Percentiles rank a stretch among this genome's conserved stretches.
Conservation (phyloP, 106 monocot species). For the Dactylorhiza incarnata region DNA sequence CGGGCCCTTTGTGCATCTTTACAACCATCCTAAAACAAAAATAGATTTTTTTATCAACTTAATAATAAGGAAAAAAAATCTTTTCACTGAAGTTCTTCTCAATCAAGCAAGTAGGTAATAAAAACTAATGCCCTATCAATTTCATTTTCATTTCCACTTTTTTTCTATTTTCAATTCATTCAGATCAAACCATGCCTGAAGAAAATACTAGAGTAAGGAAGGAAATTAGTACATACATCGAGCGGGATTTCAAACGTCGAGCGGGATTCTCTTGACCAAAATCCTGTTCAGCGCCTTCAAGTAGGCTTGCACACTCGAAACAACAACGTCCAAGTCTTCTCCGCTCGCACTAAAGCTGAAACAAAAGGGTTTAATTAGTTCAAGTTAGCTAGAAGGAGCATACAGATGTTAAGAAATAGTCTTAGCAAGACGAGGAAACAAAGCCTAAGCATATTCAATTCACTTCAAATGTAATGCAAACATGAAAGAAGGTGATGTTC, state of each 20-base stretch:
- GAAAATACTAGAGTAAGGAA: too few species aligned
- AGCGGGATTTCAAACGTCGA: not conserved
- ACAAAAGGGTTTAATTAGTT: not conserved
- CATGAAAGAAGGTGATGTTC: not conserved
- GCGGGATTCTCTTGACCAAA: not conserved
- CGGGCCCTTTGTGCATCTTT: too few species aligned
- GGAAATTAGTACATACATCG: not conserved
- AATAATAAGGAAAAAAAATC: too few species aligned
- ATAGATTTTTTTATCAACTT: too few species aligned
- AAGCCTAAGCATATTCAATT: not conserved
- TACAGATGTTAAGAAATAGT: not conserved
- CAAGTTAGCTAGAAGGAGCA: not conserved
- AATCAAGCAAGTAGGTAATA: too few species aligned
- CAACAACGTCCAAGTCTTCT: not conserved
- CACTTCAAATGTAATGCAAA: not conserved
- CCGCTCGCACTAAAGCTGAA: conserved; percentile 6
- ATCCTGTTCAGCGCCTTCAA: conserved; percentile 2
- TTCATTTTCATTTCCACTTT: too few species aligned
- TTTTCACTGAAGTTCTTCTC: too few species aligned
- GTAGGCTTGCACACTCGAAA: conserved; percentile 7
- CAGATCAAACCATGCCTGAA: too few species aligned
- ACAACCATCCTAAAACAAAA: too few species aligned
- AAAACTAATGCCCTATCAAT: too few species aligned
- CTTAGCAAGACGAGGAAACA: not conserved
- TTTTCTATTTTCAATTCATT: too few species aligned